Evolutionary conservation across 495 filamentous ascomycete species (phyloP), one percentile per base, ranked within the genome.

Genomic region (Hyaloscypha hepaticicola): DNA sequence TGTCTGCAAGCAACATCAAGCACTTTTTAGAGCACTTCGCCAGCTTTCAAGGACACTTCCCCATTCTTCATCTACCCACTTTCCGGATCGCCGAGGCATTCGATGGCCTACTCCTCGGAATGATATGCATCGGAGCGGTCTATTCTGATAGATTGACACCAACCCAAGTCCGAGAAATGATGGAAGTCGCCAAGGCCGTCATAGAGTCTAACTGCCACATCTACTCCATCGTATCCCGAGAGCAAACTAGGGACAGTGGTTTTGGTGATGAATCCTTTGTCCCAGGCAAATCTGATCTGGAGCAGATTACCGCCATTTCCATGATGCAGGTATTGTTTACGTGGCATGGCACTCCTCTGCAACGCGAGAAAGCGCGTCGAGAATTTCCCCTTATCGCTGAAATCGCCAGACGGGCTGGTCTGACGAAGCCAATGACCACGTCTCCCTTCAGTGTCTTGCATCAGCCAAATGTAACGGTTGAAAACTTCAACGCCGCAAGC

Each of bases 41-140:
- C 61, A 83, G 87, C 71, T 89, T 85, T 70, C 84, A 89, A 63
- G 78, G 78, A 61, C 88, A 90, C 73, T 87, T 89, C 72, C 82
- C 88, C n/a, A 80, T 88, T 66, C 77, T 90, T 16, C 88, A 90
- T 66, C 77, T 87, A 66, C 85, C 88, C 50, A 87, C 87, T 2
- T 90, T 90, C 71, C 79, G 84, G 61, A 79, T 85, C 33, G 73
- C 81, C 58, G 78, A 81, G n/a, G 80, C 82, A 45, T 84, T 85
- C 70, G 80, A 84, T 53, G 85, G 85, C 26, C 77, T 90, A 22
- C 70, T 88, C 34, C 74, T 88, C 19, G 78, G 80, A 22, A 86
- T 90, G 79, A 81, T 89, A 61, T 87, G 82, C 64, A 77, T 88
- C 65, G 87, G 87, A 21, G 87, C 87, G 29, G 87, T 88, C 27